These are phyloP conservation scores for Penicillium corylophilum DNA, from an alignment of 2,329 filamentous ascomycete species.

Conservation along the genomic window DNA sequence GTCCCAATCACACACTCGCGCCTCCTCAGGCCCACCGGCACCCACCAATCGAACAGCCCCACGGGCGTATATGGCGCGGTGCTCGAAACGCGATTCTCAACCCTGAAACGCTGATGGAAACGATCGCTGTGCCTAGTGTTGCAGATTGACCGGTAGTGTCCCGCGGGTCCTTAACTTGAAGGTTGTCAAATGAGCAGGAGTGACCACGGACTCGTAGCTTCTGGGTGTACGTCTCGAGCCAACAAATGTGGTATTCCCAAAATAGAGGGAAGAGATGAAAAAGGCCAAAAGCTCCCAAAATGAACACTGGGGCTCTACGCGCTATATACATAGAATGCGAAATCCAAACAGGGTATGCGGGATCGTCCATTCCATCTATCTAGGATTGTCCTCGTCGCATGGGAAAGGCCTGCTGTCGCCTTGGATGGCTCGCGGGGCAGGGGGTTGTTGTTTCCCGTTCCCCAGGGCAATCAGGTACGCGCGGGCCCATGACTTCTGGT, in stretches of 20 bases:
- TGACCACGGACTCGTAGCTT: slow-evolving; percentile 3
- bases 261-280: not conserved
- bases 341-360: slow-evolving; percentile 14
- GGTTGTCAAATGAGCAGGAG: slow-evolving; percentile 7
- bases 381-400: slow-evolving; percentile 14
- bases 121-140: slow-evolving; percentile 17
- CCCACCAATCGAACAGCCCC: slow-evolving; percentile 19
- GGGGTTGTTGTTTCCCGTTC: slow-evolving; percentile 5
- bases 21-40: slow-evolving; percentile 11
- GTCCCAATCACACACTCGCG: slow-evolving; percentile 14
- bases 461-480: slow-evolving; percentile 10
- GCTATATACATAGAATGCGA: slow-evolving; percentile 19
- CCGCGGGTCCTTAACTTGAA: not conserved
- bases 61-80: slow-evolving; percentile 3
- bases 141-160: slow-evolving; percentile 12
- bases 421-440: slow-evolving; percentile 2
- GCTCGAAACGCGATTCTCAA: slow-evolving; percentile 22
- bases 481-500: slow-evolving; percentile 1
- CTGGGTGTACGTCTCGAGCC: not conserved
- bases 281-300: slow-evolving; percentile 2
- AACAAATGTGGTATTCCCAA: not conserved
- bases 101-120: slow-evolving; percentile 22
- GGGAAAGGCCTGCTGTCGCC: slow-evolving; percentile 6
- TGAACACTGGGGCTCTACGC: slow-evolving; percentile 11
- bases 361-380: slow-evolving; percentile 21